Base-by-base conservation (phyloP, 495 filamentous ascomycete genomes). In the Penicillium lagena region DNA sequence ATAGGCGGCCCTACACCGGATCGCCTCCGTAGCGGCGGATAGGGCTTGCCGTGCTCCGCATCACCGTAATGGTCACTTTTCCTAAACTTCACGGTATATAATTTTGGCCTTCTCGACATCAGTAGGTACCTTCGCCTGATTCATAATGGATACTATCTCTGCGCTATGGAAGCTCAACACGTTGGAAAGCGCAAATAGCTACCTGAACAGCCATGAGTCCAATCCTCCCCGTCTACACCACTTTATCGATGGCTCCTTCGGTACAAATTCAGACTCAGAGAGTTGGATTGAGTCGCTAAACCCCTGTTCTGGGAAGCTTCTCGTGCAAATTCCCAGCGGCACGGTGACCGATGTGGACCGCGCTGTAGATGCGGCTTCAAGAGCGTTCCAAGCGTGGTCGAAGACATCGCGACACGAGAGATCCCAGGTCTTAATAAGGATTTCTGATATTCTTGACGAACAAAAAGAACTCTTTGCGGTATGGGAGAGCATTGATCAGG, bases 401-500 rank as follows among this genome's bases (percentile, higher is more conserved):
- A 22, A 46, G 27, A 43, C 45, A 2, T 11, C 46, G 1, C 29
- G 45, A 27, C 42, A 51, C 10, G 44, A 36, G 17, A 40, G 52
- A 36, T 51, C 52, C 2, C 31, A 51, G 12, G 39, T 47, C 14
- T 40, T 56, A 7, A 29, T 44, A 35, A 36, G 45, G 2, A 49
- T 52, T 37, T 49, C 49, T 1, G 32, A 35, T 9, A 36, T 44
- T 1, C 42, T 56, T 13, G 35, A 49, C 4, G 39, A 49, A n/a
- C 41, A 46, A 30, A 47, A 42, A 11, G 53, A 50, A 17, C 2
- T 41, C 2, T 56, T 52, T 41, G 49, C 49, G 1, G 38, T 47
- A 9, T 57, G 54, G 50, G 51, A 54, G 29, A 54, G 51, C 13
- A 40, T 54, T 28, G 51, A 54, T 13, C 52, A 55, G 12, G 52